Evolutionary conservation across 495 filamentous ascomycete genomes (phyloP), one percentile per base, ranked within the genome.

Genomic region (Talaromyces liani): DNA sequence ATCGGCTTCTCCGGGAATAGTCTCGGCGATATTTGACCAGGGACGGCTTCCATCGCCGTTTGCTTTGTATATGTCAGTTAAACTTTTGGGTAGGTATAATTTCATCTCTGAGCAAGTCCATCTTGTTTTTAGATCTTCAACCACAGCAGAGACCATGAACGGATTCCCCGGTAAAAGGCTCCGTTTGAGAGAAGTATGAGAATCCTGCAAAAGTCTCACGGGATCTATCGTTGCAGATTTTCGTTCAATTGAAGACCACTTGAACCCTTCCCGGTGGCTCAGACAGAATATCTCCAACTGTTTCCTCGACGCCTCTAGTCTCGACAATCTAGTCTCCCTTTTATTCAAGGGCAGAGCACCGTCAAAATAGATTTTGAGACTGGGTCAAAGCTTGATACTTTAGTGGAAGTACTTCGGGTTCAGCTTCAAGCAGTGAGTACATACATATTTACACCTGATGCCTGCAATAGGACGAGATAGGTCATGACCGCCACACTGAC

Each of bases 1-100:
- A 67, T 93, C 89, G 20, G 90, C 90, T 70, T 93, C 90, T 0
- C 88, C 88, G 0, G 87, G 80, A 1, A 90, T 84, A 47, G 90
- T 80, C 12, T 74, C 64, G 3, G 81, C 82, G 3, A 84, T 65
- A 4, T 72, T 63, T 3, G 74, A 77, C 75, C 84, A 91, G 16
- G 71, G 73, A 51, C 70, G 71, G 24, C 31, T 1, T 7, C 73
- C 71, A 2, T 27, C 29, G 16, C 49, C 2, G 14, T 65, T 41
- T 18, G 51, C 1, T 36, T 58, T 7, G 3, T 61, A 58, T n/a
- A 58, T 12, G 22, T 47, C 31, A n/a, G 53, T 20, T 20, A 70
- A 34, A 29, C 54, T 45, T n/a, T 51, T 29, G 6, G 65, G 39
- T n/a, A 68, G 8, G 0, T 68, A 64, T 22, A 60, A 61, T 12